phyloP scores from a whole-genome alignment of 1,284 basidiomycete species.

The Marasmius tenuissimus region DNA sequence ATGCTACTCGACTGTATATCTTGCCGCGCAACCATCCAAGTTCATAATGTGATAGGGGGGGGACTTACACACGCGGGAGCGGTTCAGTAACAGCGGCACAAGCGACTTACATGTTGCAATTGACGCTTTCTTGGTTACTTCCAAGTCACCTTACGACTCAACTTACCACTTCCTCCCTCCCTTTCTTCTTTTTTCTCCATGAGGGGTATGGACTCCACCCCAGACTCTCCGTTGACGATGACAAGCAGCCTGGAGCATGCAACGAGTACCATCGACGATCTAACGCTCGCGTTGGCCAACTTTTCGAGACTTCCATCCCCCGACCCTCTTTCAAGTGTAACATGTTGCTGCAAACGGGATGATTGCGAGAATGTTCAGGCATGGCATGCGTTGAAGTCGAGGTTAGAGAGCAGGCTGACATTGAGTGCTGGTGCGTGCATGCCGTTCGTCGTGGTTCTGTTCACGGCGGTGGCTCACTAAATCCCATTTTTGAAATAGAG shows the following conservation, averaged over 20 bases:
- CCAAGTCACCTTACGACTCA: neutral
- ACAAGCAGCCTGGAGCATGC: slow-evolving; percentile 54
- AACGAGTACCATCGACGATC: slow-evolving; percentile 73
- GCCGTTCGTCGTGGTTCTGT: neutral
- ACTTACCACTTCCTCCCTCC: neutral
- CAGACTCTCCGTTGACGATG: slow-evolving; percentile 53
- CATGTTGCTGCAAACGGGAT: slow-evolving; percentile 68
- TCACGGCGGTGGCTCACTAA: neutral
- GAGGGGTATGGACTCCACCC: slow-evolving; percentile 30
- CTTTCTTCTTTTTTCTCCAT: slow-evolving; percentile 15
- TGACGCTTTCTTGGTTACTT: neutral
- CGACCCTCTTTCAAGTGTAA: slow-evolving; percentile 48
- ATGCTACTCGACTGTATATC: neutral
- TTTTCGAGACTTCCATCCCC: slow-evolving; percentile 72
- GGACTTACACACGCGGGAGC: neutral
- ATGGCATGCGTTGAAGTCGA: slow-evolving; percentile 68
- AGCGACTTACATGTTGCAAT: neutral
- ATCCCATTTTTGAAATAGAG: slow-evolving; percentile 47
- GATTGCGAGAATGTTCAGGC: slow-evolving; percentile 61
- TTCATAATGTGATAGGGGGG: neutral
- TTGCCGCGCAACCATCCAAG: neutral
- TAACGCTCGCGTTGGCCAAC: slow-evolving; percentile 67
- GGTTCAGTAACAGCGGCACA: too few species aligned
- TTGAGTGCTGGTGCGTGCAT: slow-evolving; percentile 75
- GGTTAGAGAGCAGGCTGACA: slow-evolving; percentile 73